Base-by-base conservation (phyloP, 257 asterid species). In the Misopates orontium region DNA sequence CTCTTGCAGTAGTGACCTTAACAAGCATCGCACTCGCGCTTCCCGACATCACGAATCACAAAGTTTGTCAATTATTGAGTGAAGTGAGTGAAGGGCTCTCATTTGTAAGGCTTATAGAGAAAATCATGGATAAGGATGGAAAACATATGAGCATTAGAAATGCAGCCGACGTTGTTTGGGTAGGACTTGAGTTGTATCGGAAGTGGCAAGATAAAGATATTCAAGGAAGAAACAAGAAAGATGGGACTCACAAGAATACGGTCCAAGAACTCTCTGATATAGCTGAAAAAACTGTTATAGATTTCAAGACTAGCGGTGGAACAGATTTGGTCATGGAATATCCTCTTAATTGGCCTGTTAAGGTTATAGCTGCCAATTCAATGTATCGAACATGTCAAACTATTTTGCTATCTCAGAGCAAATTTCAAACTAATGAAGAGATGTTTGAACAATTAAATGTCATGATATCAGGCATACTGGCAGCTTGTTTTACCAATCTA, bases 1-100 rank as follows among this genome's bases (percentile, higher is more conserved):
- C 58, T 11, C 58, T 53, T 53, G 12, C 58, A 45, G 51, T 45
- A 17, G 51, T 45, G 51, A 45, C 51, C 15, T 53, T 53, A 20
- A 53, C 58, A 53, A 8, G 28, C 15, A 53, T 53, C 28, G 58
- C 58, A 21, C 5, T 53, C 14, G 10, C 58, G 10, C 58, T 53
- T 21, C 36, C 58, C 31, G 12, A 19, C 58, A 20, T 20, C 28
- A 8, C 31, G 16, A 20, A 53, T 1, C 0, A 53, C 1, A 5
- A 6, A 13, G 31, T 53, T 53, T 5, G 21, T 20, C 36, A 53
- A 4, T 15, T 53, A 20, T 8, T 53, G 32, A 53, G 32, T 53
- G 28, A 3, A 10, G 58, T 53, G 31, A 17, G 17, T 45, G 51
- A 45, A 45, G 51, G 51, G 7, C 51, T 45, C 51, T 53, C 31